phyloP scores from a whole-genome alignment of 75 land plant species.

The Selaginella moellendorffii region DNA sequence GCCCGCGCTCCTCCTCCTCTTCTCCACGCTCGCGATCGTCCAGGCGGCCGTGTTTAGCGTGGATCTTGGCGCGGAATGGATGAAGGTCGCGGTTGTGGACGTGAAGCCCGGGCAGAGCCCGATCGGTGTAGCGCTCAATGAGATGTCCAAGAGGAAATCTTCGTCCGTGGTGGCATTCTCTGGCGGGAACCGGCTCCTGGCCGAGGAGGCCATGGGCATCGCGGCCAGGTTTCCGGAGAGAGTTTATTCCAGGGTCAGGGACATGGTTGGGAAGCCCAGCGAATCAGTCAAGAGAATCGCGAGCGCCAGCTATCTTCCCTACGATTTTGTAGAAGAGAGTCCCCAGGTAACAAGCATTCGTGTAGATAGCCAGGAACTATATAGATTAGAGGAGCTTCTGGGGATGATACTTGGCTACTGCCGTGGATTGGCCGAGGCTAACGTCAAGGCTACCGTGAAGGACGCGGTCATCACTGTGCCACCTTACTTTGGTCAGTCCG shows the following conservation, averaged over 20 bases:
- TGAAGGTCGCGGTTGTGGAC: slow-evolving; percentile 89
- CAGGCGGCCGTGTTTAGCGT: slow-evolving; percentile 53
- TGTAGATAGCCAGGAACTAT: slow-evolving; percentile 32
- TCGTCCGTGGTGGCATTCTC: slow-evolving; percentile 66
- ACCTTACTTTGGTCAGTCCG: slow-evolving; percentile 75
- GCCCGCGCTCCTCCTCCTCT: too few species aligned
- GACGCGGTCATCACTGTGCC: slow-evolving; percentile 81
- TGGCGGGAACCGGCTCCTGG: slow-evolving; percentile 51
- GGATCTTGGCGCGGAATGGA: slow-evolving; percentile 91
- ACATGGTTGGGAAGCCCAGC: slow-evolving; percentile 50
- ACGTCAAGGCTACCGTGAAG: slow-evolving; percentile 44
- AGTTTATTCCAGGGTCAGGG: slow-evolving; percentile 49
- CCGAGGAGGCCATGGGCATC: slow-evolving; percentile 71
- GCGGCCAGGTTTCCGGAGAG: slow-evolving; percentile 63
- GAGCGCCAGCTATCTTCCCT: slow-evolving; percentile 41
- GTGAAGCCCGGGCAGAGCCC: slow-evolving; percentile 82
- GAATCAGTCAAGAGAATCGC: slow-evolving; percentile 17
- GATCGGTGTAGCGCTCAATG: slow-evolving; percentile 78
- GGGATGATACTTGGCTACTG: slow-evolving; percentile 68
- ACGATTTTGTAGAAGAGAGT: slow-evolving; percentile 54
- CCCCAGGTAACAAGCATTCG: slow-evolving; percentile 40
- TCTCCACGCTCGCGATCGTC: not conserved
- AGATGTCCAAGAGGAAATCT: slow-evolving; percentile 92
- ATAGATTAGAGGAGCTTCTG: slow-evolving; percentile 56
- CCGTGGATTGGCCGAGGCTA: slow-evolving; percentile 47